Conservation (phyloP, 1,139 yeast species). For the Pichia sp. region DNA sequence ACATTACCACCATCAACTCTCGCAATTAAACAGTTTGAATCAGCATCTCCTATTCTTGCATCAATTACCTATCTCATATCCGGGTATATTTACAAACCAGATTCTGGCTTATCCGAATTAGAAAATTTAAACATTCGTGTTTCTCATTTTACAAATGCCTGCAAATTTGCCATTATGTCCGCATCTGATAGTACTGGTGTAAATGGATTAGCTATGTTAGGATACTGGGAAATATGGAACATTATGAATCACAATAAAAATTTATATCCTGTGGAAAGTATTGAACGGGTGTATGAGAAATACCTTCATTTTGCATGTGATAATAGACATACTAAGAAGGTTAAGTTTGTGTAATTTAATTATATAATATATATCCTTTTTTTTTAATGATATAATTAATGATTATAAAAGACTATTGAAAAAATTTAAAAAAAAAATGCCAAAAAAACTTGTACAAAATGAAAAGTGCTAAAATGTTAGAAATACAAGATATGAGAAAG, state of each 20-base stretch:
- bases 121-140: conserved; percentile 19
- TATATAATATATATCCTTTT: too few relatives aligned
- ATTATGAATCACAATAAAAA: conserved; percentile 18
- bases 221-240: conserved; percentile 18
- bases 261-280: conserved; percentile 15
- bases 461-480: too few relatives aligned
- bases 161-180: conserved; percentile 17
- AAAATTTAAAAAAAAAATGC: too few relatives aligned
- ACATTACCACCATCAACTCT: background rate
- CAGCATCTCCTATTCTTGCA: conserved; percentile 22
- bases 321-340: conserved; percentile 2
- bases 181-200: conserved; percentile 9
- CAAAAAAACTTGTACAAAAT: too few relatives aligned
- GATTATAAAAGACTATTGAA: too few relatives aligned
- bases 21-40: background rate
- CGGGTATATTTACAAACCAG: conserved; percentile 15
- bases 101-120: conserved; percentile 14
- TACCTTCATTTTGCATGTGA: background rate
- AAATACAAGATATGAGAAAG: too few relatives aligned
- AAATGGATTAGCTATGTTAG: conserved; percentile 21
- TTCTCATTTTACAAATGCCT: conserved; percentile 17
- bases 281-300: conserved; percentile 10
- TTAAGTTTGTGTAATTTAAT: conserved; percentile 7
- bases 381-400: too few relatives aligned
- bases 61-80: conserved; percentile 22